Base-by-base conservation (phyloP, 208 protist species). In the Borovskyia barvae region DNA sequence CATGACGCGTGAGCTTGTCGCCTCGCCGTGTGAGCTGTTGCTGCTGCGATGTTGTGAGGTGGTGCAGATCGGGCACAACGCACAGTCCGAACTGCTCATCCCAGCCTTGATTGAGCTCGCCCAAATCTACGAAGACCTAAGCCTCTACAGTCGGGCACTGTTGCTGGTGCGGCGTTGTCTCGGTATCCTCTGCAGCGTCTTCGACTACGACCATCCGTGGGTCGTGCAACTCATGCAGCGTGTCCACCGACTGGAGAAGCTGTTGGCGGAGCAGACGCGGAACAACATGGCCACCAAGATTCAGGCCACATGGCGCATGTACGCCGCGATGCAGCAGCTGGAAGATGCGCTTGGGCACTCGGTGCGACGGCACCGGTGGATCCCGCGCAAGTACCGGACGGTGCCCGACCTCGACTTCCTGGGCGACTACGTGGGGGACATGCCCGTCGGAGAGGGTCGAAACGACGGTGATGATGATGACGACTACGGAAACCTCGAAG, bases 151-250 rank as follows among this genome's bases (percentile, higher is more conserved):
- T 52, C 77, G 87, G 8, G 79, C 87, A 14, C 59, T 91, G 39
- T 72, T 94, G 47, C 66, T 94, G 2, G 77, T 94, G 29, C 87
- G 84, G 33, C 83, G 83, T 39, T 94, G 87, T 54, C 68, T 91
- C 26, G 87, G 87, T 45, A 91, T 89, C 55, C 56, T 94, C 15
- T 91, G 77, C 69, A 84, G 75, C 57, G 83, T 87, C 40, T 94
- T 83, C 69, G 87, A 91, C 66, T 91, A 94, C 65, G 87, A 94
- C 51, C 84, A 94, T 43, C 83, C 84, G 42, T 88, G 81, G 77
- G 80, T 94, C 26, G 62, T 91, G 35, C 71, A 88, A 49, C 83
- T 94, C 29, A 67, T 71, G 41, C 63, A 75, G 29, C 87, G 80
- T 17, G 69, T 68, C 2, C 73, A 81, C 57, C 68, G 74, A 24